Base-by-base conservation (phyloP, 495 filamentous ascomycete genomes). In the Penicillium manginii region DNA sequence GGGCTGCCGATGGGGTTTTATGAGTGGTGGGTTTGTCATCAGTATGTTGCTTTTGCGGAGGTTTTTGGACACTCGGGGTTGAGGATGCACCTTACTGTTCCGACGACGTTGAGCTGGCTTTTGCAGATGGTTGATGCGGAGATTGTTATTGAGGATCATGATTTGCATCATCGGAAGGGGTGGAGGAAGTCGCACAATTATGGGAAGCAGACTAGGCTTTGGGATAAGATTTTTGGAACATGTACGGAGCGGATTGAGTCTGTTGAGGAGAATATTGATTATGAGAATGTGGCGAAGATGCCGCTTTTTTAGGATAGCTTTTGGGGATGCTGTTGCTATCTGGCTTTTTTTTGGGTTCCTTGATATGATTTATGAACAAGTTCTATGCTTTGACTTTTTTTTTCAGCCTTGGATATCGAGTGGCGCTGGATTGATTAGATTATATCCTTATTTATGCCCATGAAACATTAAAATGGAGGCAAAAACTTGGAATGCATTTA, bases 181-280 rank as follows among this genome's bases (percentile, higher is more conserved):
- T 78, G 74, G 73, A 55, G 74, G 19, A 77, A 75, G 71, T 75
- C 72, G 22, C 63, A 78, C 50, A 78, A 78, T 35, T 78, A 78
- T 60, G 75, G 75, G 4, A 78, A 78, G 59, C 75, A 78, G 67
- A 77, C 73, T 0, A 58, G 75, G 8, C 63, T 78, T 19, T 78
- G 75, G 75, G 75, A 78, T 58, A 63, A 66, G 14, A 60, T 78
- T 19, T 78, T 77, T 59, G 75, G 75, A 1, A 78, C 75, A 31
- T 72, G 67, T 37, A 60, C 54, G 23, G 72, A 74, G 39, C 59
- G 75, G 15, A 70, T 78, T 33, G 75, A 78, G 60, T 68, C 68
- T 6, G 57, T 51, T 12, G 49, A 49, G 14, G 58, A 55, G 17
- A 77, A 78, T 61, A 53, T 78, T n/a, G 73, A 78, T 60, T 78